Evolutionary conservation across 371 early-diverging fungal genomes (phyloP), one percentile per base, ranked within the genome.

Genomic region (Apophysomyces ossiformis): DNA sequence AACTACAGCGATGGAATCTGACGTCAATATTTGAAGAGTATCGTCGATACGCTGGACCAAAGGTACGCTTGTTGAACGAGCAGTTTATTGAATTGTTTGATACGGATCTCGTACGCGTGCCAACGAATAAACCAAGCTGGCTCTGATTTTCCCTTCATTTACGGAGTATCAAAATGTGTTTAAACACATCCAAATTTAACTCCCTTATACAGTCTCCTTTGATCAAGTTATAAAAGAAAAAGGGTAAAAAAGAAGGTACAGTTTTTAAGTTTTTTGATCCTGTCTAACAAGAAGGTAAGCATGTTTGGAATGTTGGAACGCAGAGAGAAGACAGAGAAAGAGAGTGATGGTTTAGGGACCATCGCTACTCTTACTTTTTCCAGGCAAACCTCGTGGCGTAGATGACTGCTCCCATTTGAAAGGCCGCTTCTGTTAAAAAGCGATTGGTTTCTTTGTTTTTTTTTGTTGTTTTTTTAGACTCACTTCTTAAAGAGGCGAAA

Each of bases 11-110:
- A 37, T 98, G 99, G 99, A 98, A 96, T 74, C 78, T 98, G 71
- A 96, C 99, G 12, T 92, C 95, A 13, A 98, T 98, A 21, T 97
- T 98, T 78, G 97, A 96, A 74, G 99, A 98, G 72, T 98, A 98
- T 76, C 85, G 97, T 41, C 84, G 97, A 50, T 97, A 94, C 76
- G 96, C 96, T n/a, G 98, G 97, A 4, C 92, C 95, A 1, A 97
- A 97, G 81, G 96, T 96, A 37, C 86, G 97, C 39, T 78, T 96
- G 18, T 76, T 96, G 57, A 96, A 96, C 69, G 98, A 97, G 72
- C 93, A 94, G 70, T 93, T 95, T 75, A 96, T 97, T 61, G 97
- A 97, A 78, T 76, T 97, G 35, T 97, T 97, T 78, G 98, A 97
- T 76, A 95, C 94, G 6, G 98, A 97, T 81, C 79, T 97, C 50